Percentiles rank a stretch among this genome's conserved stretches.
Evolutionary conservation across 345 rosid genomes (phyloP).

Genomic region (Eucalyptus lansdowneana): DNA sequence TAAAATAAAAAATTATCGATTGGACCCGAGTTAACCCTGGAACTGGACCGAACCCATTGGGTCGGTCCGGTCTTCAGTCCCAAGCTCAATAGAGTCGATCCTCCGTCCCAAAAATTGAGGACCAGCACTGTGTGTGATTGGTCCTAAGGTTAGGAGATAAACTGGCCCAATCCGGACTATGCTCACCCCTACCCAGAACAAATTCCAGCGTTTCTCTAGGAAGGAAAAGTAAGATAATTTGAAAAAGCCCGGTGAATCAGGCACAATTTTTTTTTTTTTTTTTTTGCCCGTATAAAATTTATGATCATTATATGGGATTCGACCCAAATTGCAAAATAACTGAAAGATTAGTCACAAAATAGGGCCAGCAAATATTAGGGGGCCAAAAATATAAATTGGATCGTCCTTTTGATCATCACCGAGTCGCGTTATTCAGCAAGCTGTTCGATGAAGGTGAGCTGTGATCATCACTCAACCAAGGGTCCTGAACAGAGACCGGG

Average conservation of each 20-base stretch:
- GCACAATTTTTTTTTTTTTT: background rate
- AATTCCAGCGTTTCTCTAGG: background rate
- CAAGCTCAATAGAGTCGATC: too few relatives aligned
- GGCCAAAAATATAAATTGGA: background rate
- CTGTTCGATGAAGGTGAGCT: constrained; percentile 87
- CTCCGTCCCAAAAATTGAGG: rapidly evolving
- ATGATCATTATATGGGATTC: background rate
- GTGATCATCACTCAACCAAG: constrained; percentile 79
- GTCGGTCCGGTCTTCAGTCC: rapidly evolving
- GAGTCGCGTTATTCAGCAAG: constrained; percentile 49
- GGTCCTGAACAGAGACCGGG: constrained; percentile 81
- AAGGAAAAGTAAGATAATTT: background rate
- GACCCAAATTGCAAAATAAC: background rate
- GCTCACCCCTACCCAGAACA: too few relatives aligned
- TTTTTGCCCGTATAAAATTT: background rate
- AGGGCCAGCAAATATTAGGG: background rate
- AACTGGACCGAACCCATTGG: rapidly evolving
- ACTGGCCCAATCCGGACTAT: rapidly evolving
- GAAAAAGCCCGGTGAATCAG: background rate
- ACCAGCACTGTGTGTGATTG: rapidly evolving
- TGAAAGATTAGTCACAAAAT: background rate
- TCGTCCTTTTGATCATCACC: background rate
- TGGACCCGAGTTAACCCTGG: rapidly evolving
- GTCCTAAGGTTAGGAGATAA: rapidly evolving
- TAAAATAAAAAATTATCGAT: too few relatives aligned